phyloP scores from a whole-genome alignment of 345 rosid species.

The Cochlearia excelsa region DNA sequence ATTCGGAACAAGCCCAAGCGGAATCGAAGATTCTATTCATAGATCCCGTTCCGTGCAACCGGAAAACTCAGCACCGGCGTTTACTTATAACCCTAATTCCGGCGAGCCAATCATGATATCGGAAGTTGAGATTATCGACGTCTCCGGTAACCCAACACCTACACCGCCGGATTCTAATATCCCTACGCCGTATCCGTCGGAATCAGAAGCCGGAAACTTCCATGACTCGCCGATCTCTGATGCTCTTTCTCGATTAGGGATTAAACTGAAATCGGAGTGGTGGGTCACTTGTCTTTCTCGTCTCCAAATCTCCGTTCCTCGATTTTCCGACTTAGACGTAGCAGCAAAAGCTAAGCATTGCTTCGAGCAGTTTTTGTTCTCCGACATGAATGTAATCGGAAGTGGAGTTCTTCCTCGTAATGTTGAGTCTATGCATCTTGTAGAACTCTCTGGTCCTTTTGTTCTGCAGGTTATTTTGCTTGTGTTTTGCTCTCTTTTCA shows the following conservation, averaged over 20 bases:
- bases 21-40: constrained; percentile 12
- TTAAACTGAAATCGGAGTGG: constrained; percentile 69
- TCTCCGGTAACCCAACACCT: constrained; percentile 42
- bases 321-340: constrained; percentile 43
- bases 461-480: constrained; percentile 61
- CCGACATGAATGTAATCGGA: constrained; percentile 77
- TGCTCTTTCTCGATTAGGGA: constrained; percentile 50
- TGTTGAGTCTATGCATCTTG: constrained; percentile 31
- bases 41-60: constrained; percentile 20
- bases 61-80: constrained; percentile 21
- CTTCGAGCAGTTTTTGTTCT: constrained; percentile 64
- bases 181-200: constrained; percentile 23
- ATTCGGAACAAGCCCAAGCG: constrained; percentile 10
- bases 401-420: constrained; percentile 73
- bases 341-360: constrained; percentile 71
- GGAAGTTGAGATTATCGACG: constrained; percentile 60
- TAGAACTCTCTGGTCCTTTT: not conserved
- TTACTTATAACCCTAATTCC: constrained; percentile 23
- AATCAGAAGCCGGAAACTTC: constrained; percentile 10
- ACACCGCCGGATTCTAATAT: constrained; percentile 30
- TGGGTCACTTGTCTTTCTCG: constrained; percentile 51
- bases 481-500: not conserved
- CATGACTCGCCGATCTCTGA: constrained; percentile 47
- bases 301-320: constrained; percentile 46
- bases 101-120: constrained; percentile 39